Conservation (phyloP, 2,329 filamentous ascomycete species). For the Sporothrix mexicana region DNA sequence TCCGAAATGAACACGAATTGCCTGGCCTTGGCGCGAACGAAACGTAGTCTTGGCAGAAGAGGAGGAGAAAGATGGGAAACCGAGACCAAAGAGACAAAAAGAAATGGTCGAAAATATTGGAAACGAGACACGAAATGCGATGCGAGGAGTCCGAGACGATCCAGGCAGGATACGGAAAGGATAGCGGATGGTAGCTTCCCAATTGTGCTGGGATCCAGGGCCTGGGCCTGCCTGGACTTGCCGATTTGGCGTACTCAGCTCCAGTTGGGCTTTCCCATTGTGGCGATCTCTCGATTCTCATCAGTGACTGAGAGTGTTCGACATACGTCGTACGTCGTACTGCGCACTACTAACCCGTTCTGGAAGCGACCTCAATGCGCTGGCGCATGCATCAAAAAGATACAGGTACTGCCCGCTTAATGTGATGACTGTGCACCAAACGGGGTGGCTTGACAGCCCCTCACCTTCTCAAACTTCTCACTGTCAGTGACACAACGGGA, state of each 20-base stretch:
- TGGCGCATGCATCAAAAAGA: not conserved
- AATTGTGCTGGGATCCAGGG: conserved; percentile 1
- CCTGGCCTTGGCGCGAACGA: conserved; percentile 17
- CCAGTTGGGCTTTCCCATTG: not conserved
- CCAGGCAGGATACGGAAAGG: too few species aligned
- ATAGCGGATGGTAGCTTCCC: conserved; percentile 4
- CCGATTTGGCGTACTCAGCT: too few species aligned
- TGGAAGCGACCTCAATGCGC: not conserved
- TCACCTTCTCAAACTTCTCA: not conserved
- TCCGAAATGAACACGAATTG: conserved; percentile 13
- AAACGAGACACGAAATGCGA: not conserved
- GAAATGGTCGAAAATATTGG: not conserved
- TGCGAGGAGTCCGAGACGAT: not conserved
- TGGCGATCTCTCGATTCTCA: not conserved
- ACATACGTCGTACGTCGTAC: too few species aligned
- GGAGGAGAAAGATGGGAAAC: not conserved
- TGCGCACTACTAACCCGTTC: not conserved
- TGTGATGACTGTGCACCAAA: not conserved
- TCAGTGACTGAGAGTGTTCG: too few species aligned
- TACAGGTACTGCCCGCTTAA: not conserved
- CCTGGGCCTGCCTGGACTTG: conserved; percentile 2
- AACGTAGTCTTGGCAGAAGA: conserved; percentile 3
- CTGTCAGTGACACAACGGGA: not conserved
- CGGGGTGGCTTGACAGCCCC: not conserved
- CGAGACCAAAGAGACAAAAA: not conserved